Conservation (phyloP, 1,139 yeast genomes). For the Keqinozyma sinolaborantium region DNA sequence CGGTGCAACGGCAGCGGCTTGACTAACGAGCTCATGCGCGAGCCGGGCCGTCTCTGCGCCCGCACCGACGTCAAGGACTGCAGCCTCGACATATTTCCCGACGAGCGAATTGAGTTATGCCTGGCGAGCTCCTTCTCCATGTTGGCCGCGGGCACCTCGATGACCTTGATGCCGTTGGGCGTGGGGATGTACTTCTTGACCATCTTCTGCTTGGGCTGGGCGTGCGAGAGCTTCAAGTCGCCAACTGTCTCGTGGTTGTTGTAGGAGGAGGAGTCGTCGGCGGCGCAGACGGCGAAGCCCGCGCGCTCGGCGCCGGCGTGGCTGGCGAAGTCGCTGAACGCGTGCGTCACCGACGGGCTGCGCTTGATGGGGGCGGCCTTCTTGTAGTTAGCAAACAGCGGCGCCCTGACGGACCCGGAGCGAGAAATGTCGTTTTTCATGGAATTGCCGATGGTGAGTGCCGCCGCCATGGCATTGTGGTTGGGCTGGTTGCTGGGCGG, state of each 20-base stretch:
- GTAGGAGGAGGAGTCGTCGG: slow-evolving; percentile 16
- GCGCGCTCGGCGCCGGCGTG: not conserved
- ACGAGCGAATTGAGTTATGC: slow-evolving; percentile 38
- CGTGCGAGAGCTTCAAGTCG: slow-evolving; percentile 20
- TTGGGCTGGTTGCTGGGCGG: slow-evolving; percentile 33
- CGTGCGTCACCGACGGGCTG: slow-evolving; percentile 7
- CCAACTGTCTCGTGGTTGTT: slow-evolving; percentile 21
- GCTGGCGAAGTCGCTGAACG: not conserved
- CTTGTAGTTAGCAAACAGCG: not conserved
- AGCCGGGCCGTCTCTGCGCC: slow-evolving; percentile 12
- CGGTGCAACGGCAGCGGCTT: slow-evolving; percentile 8
- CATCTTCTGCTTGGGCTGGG: slow-evolving; percentile 24
- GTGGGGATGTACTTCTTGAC: slow-evolving; percentile 48
- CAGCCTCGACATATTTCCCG: slow-evolving; percentile 22
- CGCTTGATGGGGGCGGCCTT: slow-evolving; percentile 1
- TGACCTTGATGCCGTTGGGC: slow-evolving; percentile 44
- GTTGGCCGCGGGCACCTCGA: slow-evolving; percentile 43
- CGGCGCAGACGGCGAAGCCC: slow-evolving; percentile 9
- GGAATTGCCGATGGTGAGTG: slow-evolving; percentile 38
- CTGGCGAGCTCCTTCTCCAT: slow-evolving; percentile 38
- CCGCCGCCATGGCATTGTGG: slow-evolving; percentile 45
- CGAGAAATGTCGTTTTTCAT: not conserved
- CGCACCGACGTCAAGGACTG: slow-evolving; percentile 16
- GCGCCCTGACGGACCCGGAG: not conserved
- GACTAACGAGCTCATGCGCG: slow-evolving; percentile 15